Base-by-base conservation (phyloP, 768 basidiomycete genomes). In the Agaricus sinodeliciosus region DNA sequence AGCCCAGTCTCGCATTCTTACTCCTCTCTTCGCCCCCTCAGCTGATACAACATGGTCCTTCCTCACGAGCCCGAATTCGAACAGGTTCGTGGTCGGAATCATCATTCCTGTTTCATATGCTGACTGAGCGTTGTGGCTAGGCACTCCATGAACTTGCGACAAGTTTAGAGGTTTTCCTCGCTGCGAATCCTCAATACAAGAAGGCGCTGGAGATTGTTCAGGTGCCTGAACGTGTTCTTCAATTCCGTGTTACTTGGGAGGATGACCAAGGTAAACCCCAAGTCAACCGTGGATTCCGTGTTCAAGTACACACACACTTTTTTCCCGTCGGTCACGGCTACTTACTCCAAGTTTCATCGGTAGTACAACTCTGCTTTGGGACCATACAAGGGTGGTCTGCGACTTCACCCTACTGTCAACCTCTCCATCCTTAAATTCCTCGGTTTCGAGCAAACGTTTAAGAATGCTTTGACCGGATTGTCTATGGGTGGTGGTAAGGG, bases 371-470 rank as follows among this genome's bases (percentile, higher is more conserved):
- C 85, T 43, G 84, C 83, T 25, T 76, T 89, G 27, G 86, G 86
- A 50, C 86, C 86, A 40, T 86, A 86, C 76, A 85, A 86, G 67
- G 86, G 86, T 57, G 85, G 85, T 67, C 80, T 87, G 60, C 81
- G 86, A 58, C 77, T 89, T 48, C 85, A 87, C 73, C 84, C 85
- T 56, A 79, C 81, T 48, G 86, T 89, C 70, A 87, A 87, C 73
- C 77, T 89, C 36, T 85, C 83, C 60, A 87, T 89, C 72, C 78
- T 89, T 68, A 89, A 89, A 66, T 89, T 89, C 81, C 78, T 89
- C 58, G 86, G 85, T 42, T 85, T 87, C 69, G 86, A 89, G 69
- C 86, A 89, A 67, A 82, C 78, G 56, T 87, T 87, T 79, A 87
- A 87, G 70, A 87, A 89, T 69, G 86, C 86, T 35, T 74, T 89